Percentiles rank a stretch among this genome's conserved stretches.
phyloP scores from a whole-genome alignment of 2,329 filamentous ascomycete genomes.

The Triangularia verruculosa region DNA sequence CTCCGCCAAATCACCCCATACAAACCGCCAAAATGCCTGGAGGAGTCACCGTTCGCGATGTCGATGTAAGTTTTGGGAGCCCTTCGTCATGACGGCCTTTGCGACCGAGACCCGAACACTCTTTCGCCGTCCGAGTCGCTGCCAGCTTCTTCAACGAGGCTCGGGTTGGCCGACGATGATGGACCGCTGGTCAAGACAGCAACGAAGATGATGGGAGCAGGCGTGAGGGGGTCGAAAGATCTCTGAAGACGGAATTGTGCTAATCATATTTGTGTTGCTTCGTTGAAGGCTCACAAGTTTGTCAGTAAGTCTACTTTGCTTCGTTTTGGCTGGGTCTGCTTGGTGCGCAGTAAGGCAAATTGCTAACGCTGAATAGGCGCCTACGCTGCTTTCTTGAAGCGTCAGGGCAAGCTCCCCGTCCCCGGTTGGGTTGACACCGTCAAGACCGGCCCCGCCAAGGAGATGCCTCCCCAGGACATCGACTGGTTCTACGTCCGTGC shows the following conservation, averaged over 20 bases:
- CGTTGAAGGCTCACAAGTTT: constrained; percentile 76
- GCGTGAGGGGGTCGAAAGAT: constrained; percentile 71
- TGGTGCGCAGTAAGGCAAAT: constrained; percentile 16
- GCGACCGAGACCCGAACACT: constrained; percentile 27
- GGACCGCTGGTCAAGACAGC: constrained; percentile 23
- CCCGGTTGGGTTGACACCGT: constrained; percentile 98
- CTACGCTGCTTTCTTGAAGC: constrained; percentile 88
- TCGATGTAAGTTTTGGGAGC: constrained; percentile 64
- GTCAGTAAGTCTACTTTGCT: constrained; percentile 46
- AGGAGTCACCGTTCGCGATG: constrained; percentile 80
- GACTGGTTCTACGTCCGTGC: constrained; percentile 96
- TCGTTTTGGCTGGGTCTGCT: not conserved
- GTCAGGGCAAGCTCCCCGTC: constrained; percentile 88
- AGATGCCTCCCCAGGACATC: constrained; percentile 95
- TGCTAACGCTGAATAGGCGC: constrained; percentile 81
- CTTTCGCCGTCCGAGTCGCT: constrained; percentile 24
- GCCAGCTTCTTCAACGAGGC: not conserved
- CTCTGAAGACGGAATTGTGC: constrained; percentile 72
- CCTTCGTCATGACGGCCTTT: constrained; percentile 32
- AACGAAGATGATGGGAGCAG: constrained; percentile 52
- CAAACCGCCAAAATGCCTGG: constrained; percentile 65
- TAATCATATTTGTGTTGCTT: constrained; percentile 49
- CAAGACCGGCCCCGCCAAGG: constrained; percentile 95
- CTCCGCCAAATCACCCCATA: constrained; percentile 26
- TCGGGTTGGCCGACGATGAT: constrained; percentile 23